Evolutionary conservation across 345 rosid genomes (phyloP).

Genomic region (Corchorus capsularis): DNA sequence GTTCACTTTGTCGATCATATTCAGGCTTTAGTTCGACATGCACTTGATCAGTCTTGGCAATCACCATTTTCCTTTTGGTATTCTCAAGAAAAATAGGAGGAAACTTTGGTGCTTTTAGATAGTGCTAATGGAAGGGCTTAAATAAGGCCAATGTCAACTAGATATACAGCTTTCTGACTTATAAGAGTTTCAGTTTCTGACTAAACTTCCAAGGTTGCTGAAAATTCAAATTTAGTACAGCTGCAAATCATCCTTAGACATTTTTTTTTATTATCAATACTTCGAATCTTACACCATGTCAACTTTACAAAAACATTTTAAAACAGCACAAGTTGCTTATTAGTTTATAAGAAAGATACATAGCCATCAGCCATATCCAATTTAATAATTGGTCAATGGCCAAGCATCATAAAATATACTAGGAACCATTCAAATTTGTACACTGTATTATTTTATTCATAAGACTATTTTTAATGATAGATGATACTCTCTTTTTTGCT

Average conservation of each 20-base stretch:
- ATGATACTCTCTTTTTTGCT: too few species aligned
- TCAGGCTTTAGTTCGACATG: neutral
- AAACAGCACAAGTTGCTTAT: too few species aligned
- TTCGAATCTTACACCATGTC: neutral
- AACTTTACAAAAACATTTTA: neutral
- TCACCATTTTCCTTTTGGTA: neutral
- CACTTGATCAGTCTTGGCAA: neutral
- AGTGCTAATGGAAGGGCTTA: neutral
- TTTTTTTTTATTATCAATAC: too few species aligned
- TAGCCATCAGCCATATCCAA: too few species aligned
- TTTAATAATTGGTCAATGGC: too few species aligned
- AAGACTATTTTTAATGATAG: neutral
- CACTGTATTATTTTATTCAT: neutral
- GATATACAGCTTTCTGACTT: neutral
- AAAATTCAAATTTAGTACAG: neutral
- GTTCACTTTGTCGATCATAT: slow-evolving; percentile 19
- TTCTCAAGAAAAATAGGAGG: neutral
- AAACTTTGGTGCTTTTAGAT: too few species aligned
- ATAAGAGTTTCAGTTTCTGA: neutral
- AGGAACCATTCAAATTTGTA: neutral
- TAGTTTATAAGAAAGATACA: too few species aligned
- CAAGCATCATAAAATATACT: neutral
- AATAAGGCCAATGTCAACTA: neutral
- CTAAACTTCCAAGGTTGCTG: neutral
- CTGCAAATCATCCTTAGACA: too few species aligned